Percentiles rank a stretch among this genome's conserved stretches.
Conservation (phyloP, 345 rosid species). For the Bruguiera sexangula region DNA sequence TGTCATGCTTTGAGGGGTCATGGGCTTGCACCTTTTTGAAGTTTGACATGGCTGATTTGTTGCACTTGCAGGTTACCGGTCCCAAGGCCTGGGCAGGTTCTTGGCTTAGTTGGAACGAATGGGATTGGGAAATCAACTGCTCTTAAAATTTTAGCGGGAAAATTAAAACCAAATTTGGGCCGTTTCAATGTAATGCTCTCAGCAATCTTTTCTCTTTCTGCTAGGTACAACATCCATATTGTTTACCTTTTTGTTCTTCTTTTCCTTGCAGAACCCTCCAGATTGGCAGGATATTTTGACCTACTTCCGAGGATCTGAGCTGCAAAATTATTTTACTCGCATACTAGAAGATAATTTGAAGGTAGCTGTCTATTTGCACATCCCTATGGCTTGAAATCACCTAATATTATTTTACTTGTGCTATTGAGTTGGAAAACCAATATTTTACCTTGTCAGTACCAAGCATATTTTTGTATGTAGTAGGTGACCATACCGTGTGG, state of each 20-base stretch:
- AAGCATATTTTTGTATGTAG: no score
- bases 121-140: constrained; percentile 98
- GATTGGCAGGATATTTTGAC: constrained; percentile 99
- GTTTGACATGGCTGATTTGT: constrained; percentile 18
- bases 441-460: no score
- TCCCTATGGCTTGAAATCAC: no score
- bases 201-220: constrained; percentile 13
- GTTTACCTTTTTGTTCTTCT: constrained; percentile 2
- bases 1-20: neutral
- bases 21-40: constrained; percentile 8
- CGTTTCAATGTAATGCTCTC: constrained; percentile 60
- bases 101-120: constrained; percentile 97
- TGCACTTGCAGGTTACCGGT: constrained; percentile 73
- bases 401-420: no score
- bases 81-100: constrained; percentile 96
- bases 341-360: constrained; percentile 90
- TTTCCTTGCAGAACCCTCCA: constrained; percentile 72
- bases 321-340: constrained; percentile 95
- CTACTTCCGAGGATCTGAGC: constrained; percentile 91
- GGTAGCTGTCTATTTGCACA: constrained; percentile 31
- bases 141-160: constrained; percentile 88
- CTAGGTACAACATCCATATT: neutral
- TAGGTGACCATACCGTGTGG: no score
- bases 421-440: no score
- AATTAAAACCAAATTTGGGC: constrained; percentile 94